Base-by-base conservation (phyloP, 2,329 filamentous ascomycete genomes). In the Colletotrichum neosansevieriae region DNA sequence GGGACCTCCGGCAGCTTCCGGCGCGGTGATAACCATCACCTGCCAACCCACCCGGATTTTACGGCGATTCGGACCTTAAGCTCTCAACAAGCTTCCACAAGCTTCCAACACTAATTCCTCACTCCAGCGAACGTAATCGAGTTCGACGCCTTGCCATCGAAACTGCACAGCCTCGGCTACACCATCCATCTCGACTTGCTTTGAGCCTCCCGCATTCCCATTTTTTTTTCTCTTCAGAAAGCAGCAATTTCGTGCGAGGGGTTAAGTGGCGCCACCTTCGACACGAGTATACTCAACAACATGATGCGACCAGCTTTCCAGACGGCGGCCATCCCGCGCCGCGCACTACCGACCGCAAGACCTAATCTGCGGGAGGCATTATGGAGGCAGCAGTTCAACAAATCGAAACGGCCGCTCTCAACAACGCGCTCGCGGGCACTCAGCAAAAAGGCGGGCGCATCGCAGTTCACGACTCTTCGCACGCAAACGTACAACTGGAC, bases 261-360 rank as follows among this genome's bases (percentile, higher is more conserved):
- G 3, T 42, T 19, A 21, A 12, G 53, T 58, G 60, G 65, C 29
- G 53, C 50, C 6, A 49, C 17, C 7, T 6, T 58, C 36, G 36
- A 15, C 57, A 19, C 44, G n/a, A n/a, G n/a, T n/a, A n/a, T 4
- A 9, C 19, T 44, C 36, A 59, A 32, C 57, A 63, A 29, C 17
- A 69, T 69, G 63, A 66, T 69, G 45, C 57, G 63, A 54, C 57
- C 63, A 42, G 57, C 58, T 21, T 66, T 69, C 45, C 69, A 47
- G n/a, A 34, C 54, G 42, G 66, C 60, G 50, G 49, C 60, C 13
- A 29, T 58, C 6, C 51, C 69, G 38, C 69, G 61, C 45, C 66
- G 61, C 13, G 50, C 61, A 21, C 36, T 70, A 47, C 56, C 56
- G 50, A 38, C 57, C 15, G 42, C 50, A 34, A 70, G 66, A n/a